Evolutionary conservation across 306 rosid species (phyloP).

Genomic region (Crotalaria pallida): DNA sequence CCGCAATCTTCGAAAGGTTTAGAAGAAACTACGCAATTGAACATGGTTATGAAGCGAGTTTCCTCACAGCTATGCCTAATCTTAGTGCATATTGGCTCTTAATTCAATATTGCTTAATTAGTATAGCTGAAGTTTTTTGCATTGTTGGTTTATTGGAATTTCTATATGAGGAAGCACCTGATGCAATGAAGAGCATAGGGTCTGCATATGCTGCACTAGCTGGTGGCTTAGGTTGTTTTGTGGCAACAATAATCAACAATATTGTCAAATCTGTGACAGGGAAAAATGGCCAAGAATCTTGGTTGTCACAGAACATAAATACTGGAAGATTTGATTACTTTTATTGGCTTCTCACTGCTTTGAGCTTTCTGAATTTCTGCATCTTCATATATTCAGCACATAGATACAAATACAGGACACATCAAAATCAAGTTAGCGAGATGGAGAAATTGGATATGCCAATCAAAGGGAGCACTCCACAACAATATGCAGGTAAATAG

Average conservation of each 20-base stretch:
- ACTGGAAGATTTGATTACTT: conserved; percentile 67
- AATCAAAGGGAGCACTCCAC: not conserved
- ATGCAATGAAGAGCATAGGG: conserved; percentile 87
- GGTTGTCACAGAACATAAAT: conserved; percentile 78
- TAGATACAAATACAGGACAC: conserved; percentile 57
- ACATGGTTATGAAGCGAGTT: conserved; percentile 39
- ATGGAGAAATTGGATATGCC: conserved; percentile 20
- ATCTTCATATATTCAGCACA: conserved; percentile 52
- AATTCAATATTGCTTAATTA: conserved; percentile 83
- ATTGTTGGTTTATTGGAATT: conserved; percentile 75
- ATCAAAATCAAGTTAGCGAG: not conserved
- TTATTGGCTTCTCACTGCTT: conserved; percentile 65
- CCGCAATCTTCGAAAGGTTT: conserved; percentile 52
- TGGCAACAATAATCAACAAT: conserved; percentile 51
- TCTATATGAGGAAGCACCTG: conserved; percentile 82
- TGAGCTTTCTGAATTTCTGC: conserved; percentile 62
- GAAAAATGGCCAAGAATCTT: conserved; percentile 40
- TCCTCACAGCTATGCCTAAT: conserved; percentile 60
- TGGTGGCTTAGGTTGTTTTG: conserved; percentile 80
- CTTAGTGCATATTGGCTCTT: conserved; percentile 73
- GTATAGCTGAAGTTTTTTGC: conserved; percentile 86
- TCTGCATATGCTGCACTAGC: conserved; percentile 82
- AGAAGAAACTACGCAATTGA: conserved; percentile 61
- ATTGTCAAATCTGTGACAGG: conserved; percentile 59
- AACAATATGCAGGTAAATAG: not conserved